Evolutionary conservation across 129 eudicot genomes (phyloP).

Genomic region (Tagetes erecta): DNA sequence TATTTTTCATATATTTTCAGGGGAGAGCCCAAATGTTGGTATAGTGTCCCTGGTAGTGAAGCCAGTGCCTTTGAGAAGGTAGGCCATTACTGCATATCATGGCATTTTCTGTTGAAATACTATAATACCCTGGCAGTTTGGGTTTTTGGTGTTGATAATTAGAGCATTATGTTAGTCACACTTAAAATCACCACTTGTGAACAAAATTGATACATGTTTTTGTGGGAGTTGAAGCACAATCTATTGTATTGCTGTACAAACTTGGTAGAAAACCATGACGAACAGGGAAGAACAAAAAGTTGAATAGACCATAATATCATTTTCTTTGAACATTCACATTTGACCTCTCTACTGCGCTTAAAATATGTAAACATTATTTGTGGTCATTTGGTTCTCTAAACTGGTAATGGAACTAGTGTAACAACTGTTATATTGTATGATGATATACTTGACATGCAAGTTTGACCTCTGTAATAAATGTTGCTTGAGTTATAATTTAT

Average conservation of each 20-base stretch:
- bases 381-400: not conserved
- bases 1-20: conserved; percentile 47
- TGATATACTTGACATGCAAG: not conserved
- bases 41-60: conserved; percentile 94
- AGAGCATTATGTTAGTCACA: not conserved
- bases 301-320: not conserved
- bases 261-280: conserved; percentile 2
- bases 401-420: not conserved
- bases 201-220: not conserved
- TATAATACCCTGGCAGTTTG: not conserved
- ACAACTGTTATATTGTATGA: not conserved
- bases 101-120: not conserved
- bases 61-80: conserved; percentile 99
- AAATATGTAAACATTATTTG: not conserved
- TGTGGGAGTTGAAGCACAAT: not conserved
- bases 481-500: conserved; percentile 8
- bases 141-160: not conserved
- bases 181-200: not conserved
- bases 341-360: conserved; percentile 3
- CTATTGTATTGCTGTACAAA: conserved; percentile 2
- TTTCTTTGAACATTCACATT: conserved; percentile 6
- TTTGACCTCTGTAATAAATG: not conserved
- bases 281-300: not conserved
- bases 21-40: conserved; percentile 99
- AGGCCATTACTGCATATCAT: conserved; percentile 3